Evolutionary conservation across 2,329 filamentous ascomycete genomes (phyloP), one percentile per base, ranked within the genome.

Genomic region (Aspergillus sojae): DNA sequence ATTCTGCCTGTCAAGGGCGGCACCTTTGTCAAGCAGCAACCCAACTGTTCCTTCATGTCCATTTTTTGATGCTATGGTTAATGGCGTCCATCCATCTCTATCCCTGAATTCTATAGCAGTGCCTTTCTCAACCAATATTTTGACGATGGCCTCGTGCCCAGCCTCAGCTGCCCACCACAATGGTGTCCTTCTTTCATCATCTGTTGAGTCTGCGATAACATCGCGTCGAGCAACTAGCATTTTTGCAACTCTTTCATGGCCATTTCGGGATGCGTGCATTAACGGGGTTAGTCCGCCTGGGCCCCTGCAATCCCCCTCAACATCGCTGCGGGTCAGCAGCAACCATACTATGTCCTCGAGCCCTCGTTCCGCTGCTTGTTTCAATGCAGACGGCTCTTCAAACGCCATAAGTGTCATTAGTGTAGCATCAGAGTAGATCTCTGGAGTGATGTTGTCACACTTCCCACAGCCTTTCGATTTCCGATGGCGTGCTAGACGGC

Each of bases 81-180:
- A 19, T 41, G 36, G 36, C 16, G 36, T 41, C 36, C 12, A 1
- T 19, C 36, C 14, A 7, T 1, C 2, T 4, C 6, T 41, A 6
- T 41, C 16, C 36, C 0, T 41, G 16, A 0, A 2, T 19, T 19
- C 36, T 19, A 41, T 19, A 41, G 16, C 2, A 19, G 3, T 2
- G 3, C 14, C 2, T 19, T 41, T 41, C 36, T 41, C 36, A 19
- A 41, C n/a, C 14, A 21, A 4, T 2, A 58, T 2, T 11, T 60
- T 26, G 19, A 60, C 45, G 3, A 56, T 5, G 3, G 43, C 16
- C 1, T 39, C 5, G 6, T 65, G 58, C 9, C 58, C 45, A 9
- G 60, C 57, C 2, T 53, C 14, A 4, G 58, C 59, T 1, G 65
- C 63, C 56, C 46, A 54, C 26, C 53, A 58, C 16, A 67, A 53